Base-by-base conservation (phyloP, 768 basidiomycete species). In the Erythrobasidium yunnanense region DNA sequence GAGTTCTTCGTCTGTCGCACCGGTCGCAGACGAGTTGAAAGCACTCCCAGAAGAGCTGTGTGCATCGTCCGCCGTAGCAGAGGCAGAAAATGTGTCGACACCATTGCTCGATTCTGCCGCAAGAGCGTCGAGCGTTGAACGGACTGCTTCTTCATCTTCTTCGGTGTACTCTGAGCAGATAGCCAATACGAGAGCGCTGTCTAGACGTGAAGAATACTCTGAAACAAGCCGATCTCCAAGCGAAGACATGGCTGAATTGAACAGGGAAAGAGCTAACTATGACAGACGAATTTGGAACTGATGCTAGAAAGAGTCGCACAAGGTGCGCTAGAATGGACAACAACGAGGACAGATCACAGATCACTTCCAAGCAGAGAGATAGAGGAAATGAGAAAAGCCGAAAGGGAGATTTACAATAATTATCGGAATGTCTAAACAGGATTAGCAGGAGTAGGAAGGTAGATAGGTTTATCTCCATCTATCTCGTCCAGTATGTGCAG, bases 101-200 rank as follows among this genome's bases (percentile, higher is more conserved):
- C 11, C 38, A 27, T 32, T 63, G 46, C 46, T 32, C 60, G 60
- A n/a, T 15, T 63, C 60, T 15, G 7, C 60, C 17, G 47, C 4
- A 29, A 58, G 25, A 22, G 56, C 56, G 29, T 58, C 34, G 38
- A 58, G 27, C 17, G 56, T 58, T 45, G 56, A 34, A 45, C 56
- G 34, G 4, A 25, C 56, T 27, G 15, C 45, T 27, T 35, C 56
- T 20, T 58, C 56, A 25, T 27, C 23, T 30, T 47, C 56, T 23
- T 47, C 38, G 35, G 4, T 42, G 45, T 38, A 3, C 3, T 58
- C 18, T 23, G 38, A 42, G 45, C 56, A 45, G 49, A 63, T 63
- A 18, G 60, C 60, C 17, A 63, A 49, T 2, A 63, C 27, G 46
- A 63, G 60, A 25, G 60, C 45, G n/a, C 47, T 50, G 60, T 63